These are phyloP conservation scores for Phalaenopsis equestris DNA, from an alignment of 106 monocot species.

Conservation along the genomic window DNA sequence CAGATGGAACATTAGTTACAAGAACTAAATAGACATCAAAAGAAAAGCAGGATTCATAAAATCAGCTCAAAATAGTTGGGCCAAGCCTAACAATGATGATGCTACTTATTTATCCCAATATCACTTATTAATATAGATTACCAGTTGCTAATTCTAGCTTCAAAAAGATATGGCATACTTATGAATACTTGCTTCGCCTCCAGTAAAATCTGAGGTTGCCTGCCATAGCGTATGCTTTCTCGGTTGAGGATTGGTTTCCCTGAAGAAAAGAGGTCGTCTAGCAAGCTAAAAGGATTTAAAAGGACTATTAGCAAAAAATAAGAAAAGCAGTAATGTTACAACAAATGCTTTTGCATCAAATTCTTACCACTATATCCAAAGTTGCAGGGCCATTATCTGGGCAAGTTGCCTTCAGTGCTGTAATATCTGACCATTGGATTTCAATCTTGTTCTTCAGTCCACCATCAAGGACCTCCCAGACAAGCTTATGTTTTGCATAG, in stretches of 20 bases:
- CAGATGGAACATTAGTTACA: not conserved
- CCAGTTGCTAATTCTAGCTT: not conserved
- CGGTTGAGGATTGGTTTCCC: conserved; percentile 95
- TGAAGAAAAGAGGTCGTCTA: conserved; percentile 87
- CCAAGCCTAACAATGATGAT: not conserved
- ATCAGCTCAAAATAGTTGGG: not conserved
- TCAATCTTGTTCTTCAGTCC: conserved; percentile 86
- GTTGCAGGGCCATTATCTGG: conserved; percentile 50
- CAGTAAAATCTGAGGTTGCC: conserved; percentile 93
- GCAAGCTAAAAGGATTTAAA: conserved; percentile 41
- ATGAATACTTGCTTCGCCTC: conserved; percentile 81
- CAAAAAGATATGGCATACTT: conserved; percentile 31
- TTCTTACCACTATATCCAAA: conserved; percentile 57
- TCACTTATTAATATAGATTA: conserved; percentile 1
- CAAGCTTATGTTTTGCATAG: conserved; percentile 71
- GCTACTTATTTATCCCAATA: not conserved
- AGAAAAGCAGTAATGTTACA: not conserved
- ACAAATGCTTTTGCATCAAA: not conserved
- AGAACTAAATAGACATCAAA: not conserved
- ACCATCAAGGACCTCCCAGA: conserved; percentile 80
- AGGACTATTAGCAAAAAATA: not conserved
- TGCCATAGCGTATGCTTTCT: conserved; percentile 98
- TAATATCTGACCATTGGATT: conserved; percentile 81
- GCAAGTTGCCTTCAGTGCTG: conserved; percentile 54
- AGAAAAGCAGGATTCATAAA: not conserved